A percentile compares a stretch with the other conserved stretches of the same genome.
phyloP scores from a whole-genome alignment of 2,329 filamentous ascomycete genomes.

The Grosmannia serpens region DNA sequence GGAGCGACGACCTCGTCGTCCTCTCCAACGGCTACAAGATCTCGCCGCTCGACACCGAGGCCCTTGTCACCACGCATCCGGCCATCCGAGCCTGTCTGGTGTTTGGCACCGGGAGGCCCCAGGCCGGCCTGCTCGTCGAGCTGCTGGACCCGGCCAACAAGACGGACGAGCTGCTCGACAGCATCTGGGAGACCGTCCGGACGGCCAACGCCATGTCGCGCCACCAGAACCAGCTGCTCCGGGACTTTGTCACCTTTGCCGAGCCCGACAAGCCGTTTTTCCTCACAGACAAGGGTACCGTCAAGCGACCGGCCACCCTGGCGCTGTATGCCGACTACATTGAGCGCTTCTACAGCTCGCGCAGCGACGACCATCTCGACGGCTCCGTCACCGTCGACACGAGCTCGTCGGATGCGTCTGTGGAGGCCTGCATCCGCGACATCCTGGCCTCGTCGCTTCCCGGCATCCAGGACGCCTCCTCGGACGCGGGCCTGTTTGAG shows the following conservation, averaged over 20 bases:
- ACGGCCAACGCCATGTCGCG: constrained; percentile 30
- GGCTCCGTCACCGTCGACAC: neutral
- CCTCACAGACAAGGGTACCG: constrained; percentile 32
- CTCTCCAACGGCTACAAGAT: constrained; percentile 40
- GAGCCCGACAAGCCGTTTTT: constrained; percentile 30
- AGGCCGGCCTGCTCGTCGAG: constrained; percentile 37
- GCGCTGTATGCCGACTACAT: constrained; percentile 20
- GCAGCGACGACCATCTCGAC: neutral
- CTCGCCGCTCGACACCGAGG: constrained; percentile 34
- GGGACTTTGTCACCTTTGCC: constrained; percentile 27
- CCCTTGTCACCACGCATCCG: constrained; percentile 25
- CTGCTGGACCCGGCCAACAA: constrained; percentile 13
- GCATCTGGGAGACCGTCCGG: constrained; percentile 31
- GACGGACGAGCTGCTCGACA: constrained; percentile 22
- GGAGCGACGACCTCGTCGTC: constrained; percentile 36
- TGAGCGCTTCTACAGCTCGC: constrained; percentile 1
- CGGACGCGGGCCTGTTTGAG: constrained; percentile 17
- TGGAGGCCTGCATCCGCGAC: constrained; percentile 20
- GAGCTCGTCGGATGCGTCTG: constrained; percentile 7
- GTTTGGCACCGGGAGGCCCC: constrained; percentile 32
- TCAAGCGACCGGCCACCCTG: constrained; percentile 24
- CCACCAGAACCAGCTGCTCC: constrained; percentile 32
- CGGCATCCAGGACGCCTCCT: constrained; percentile 17
- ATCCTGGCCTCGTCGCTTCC: constrained; percentile 19
- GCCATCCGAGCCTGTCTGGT: constrained; percentile 30